Percentiles rank a stretch among this genome's conserved stretches.
Conservation (phyloP, 371 early-diverging fungal species). For the Mucor lusitanicus region DNA sequence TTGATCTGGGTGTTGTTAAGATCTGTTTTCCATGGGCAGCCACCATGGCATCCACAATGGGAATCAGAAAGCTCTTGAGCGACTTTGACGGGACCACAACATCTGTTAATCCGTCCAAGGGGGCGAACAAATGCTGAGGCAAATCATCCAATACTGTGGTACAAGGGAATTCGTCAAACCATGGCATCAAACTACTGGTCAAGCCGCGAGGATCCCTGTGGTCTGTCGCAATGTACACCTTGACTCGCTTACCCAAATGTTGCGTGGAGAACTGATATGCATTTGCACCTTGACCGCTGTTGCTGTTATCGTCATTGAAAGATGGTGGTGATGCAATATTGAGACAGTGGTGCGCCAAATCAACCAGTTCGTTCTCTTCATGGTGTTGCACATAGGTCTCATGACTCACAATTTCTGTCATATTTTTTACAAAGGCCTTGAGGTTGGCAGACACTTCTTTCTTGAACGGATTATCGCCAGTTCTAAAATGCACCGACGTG, state of each 20-base stretch:
- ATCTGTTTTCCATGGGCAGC: conserved; percentile 40
- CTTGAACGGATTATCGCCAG: conserved; percentile 36
- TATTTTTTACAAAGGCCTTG: conserved; percentile 15
- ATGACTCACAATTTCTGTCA: conserved; percentile 16
- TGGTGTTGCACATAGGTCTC: not conserved
- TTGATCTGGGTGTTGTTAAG: conserved; percentile 44
- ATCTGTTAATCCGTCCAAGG: conserved; percentile 31
- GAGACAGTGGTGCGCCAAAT: not conserved
- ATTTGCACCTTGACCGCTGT: not conserved
- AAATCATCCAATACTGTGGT: conserved; percentile 36
- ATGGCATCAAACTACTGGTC: conserved; percentile 24
- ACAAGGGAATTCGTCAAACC: conserved; percentile 43
- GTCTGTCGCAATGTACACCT: conserved; percentile 45
- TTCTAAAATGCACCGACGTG: conserved; percentile 44
- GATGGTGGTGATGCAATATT: not conserved
- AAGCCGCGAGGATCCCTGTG: conserved; percentile 30
- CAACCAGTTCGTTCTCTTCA: not conserved
- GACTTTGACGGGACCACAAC: conserved; percentile 31
- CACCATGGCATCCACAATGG: conserved; percentile 48
- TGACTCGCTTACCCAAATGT: not conserved
- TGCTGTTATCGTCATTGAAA: not conserved
- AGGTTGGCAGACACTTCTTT: conserved; percentile 24
- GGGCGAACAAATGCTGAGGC: conserved; percentile 26
- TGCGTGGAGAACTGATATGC: not conserved
- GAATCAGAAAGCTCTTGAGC: conserved; percentile 27